A percentile compares a stretch with the other conserved stretches of the same genome.
phyloP scores from a whole-genome alignment of 2,329 filamentous ascomycete species.

The Paecilomyces sp. region DNA sequence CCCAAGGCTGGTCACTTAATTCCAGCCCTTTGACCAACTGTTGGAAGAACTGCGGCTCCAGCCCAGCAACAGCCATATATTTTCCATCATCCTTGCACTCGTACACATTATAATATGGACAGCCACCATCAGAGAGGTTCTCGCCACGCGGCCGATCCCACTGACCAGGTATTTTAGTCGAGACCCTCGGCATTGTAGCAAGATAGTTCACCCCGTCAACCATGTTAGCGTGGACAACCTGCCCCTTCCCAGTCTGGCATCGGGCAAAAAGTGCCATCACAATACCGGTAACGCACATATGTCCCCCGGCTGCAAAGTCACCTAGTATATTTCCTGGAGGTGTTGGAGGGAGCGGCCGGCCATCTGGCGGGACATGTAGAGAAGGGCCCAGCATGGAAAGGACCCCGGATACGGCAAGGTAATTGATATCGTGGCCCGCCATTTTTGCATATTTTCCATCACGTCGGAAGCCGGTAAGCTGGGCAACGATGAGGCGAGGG shows the following conservation, averaged over 20 bases:
- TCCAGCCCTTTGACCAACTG: slow-evolving; percentile 58
- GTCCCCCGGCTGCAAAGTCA: slow-evolving; percentile 81
- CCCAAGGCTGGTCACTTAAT: slow-evolving; percentile 40
- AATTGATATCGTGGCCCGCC: slow-evolving; percentile 92
- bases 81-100: slow-evolving; percentile 55
- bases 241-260: slow-evolving; percentile 56
- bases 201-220: slow-evolving; percentile 75
- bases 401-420: slow-evolving; percentile 74
- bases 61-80: slow-evolving; percentile 76
- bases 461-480: slow-evolving; percentile 80
- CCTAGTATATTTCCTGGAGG: slow-evolving; percentile 72
- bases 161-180: slow-evolving; percentile 49
- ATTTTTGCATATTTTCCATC: slow-evolving; percentile 74
- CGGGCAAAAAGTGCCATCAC: slow-evolving; percentile 65
- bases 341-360: slow-evolving; percentile 1
- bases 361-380: slow-evolving; percentile 55
- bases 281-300: slow-evolving; percentile 68
- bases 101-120: slow-evolving; percentile 79
- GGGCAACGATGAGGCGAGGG: slow-evolving; percentile 64
- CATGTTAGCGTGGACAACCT: slow-evolving; percentile 90
- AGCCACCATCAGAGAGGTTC: slow-evolving; percentile 72
- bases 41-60: slow-evolving; percentile 75
- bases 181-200: slow-evolving; percentile 64
- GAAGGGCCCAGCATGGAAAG: slow-evolving; percentile 63
- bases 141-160: slow-evolving; percentile 59